Base-by-base conservation (phyloP, 129 eudicot species). In the Tagetes erecta region DNA sequence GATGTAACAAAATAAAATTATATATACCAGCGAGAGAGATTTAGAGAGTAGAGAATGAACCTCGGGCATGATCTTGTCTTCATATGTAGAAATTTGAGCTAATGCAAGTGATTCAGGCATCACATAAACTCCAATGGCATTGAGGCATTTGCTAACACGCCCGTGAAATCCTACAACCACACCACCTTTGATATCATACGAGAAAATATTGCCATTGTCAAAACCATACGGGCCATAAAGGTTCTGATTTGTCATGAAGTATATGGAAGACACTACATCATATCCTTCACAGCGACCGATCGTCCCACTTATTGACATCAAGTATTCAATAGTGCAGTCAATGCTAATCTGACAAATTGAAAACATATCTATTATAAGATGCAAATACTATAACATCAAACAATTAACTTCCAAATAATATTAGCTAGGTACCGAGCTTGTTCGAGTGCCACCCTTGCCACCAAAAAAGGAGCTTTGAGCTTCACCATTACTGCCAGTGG, bases 201-300 rank as follows among this genome's bases (percentile, higher is more conserved):
- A 73, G 38, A 83, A 78, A 4, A 67, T 8, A 8, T 8, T 12
- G 8, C 68, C 73, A 5, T 42, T 38, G 4, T 37, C 27, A 20
- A 20, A 20, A 8, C 83, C 86, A 62, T 67, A 78, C 2, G 86
- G 86, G 5, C 83, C 86, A 64, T 78, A 83, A 6, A 3, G 4
- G 1, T 14, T 68, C 6, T 47, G 56, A 39, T 83, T 78, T 6
- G 76, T 83, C 31, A 8, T 39, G 11, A 83, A 73, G 4, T 31
- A 35, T 36, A 83, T 39, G 13, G 57, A 8, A 11, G 0, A 7
- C 51, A 46, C 0, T 20, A 20, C 27, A 20, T 20, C 27, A 20
- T 20, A 20, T 3, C 12, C 0, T 6, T 3, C 51, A 7, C 9
- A 6, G 9, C 3, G 3, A 46, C 11, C 3, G 9, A 8, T 6